Evolutionary conservation across 306 rosid species (phyloP).

Genomic region (Coriaria nepalensis): DNA sequence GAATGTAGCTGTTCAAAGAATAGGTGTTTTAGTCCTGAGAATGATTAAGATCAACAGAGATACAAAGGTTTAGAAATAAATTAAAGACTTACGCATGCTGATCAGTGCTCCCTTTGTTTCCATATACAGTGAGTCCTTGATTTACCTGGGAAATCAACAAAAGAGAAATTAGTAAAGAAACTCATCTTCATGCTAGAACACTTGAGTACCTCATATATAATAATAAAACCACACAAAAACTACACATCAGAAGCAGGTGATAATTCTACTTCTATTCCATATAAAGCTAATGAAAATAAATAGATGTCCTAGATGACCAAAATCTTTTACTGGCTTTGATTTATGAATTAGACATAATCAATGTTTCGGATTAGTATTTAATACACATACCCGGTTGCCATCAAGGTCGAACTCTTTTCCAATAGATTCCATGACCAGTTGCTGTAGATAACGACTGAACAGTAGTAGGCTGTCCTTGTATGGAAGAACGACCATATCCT

Average conservation of each 20-base stretch:
- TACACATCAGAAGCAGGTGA: no score
- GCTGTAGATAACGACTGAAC: slow-evolving; percentile 94
- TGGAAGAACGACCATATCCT: slow-evolving; percentile 99
- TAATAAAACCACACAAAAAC: no score
- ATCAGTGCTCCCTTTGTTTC: slow-evolving; percentile 94
- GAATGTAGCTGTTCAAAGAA: slow-evolving; percentile 58
- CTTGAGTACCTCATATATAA: not conserved
- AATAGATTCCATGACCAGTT: slow-evolving; percentile 95
- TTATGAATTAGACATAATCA: no score
- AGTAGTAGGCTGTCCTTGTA: slow-evolving; percentile 85
- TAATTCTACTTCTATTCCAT: no score
- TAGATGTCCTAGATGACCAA: no score
- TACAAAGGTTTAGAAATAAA: slow-evolving; percentile 5
- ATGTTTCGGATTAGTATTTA: not conserved
- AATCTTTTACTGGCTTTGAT: no score
- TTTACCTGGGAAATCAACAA: slow-evolving; percentile 43
- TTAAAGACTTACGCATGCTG: slow-evolving; percentile 79
- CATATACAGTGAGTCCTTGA: slow-evolving; percentile 84
- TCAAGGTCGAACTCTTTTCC: slow-evolving; percentile 98
- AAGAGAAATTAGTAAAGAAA: slow-evolving; percentile 4
- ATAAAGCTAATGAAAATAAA: no score
- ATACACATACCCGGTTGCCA: slow-evolving; percentile 71
- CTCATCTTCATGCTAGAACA: not conserved
- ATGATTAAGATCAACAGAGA: not conserved
- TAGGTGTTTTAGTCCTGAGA: slow-evolving; percentile 1